These are phyloP conservation scores for Jaltomata sinuosa DNA, from an alignment of 257 asterid genomes.

Conservation along the genomic window DNA sequence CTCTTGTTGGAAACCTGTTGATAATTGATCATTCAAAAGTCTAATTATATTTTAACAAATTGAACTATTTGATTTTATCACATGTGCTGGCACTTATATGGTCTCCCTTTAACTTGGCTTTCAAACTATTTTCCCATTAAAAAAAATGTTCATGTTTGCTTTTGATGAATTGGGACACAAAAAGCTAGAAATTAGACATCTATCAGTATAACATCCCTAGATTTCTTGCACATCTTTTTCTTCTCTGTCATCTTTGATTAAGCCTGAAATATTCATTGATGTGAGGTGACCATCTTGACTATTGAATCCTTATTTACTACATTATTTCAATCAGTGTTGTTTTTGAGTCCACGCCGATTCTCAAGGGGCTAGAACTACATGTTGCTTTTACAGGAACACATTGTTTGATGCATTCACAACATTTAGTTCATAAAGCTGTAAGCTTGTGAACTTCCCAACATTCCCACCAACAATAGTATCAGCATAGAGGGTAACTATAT, in stretches of 20 bases:
- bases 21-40: neutral
- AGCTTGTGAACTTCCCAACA: neutral
- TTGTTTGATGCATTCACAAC: neutral
- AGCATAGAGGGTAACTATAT: neutral
- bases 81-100: neutral
- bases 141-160: neutral
- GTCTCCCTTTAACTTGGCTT: neutral
- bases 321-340: neutral
- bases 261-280: neutral
- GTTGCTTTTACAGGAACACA: neutral
- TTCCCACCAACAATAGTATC: neutral
- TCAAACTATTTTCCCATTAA: neutral
- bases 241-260: neutral
- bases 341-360: neutral
- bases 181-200: neutral
- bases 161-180: neutral
- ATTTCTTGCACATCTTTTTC: neutral
- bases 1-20: constrained; percentile 26
- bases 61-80: neutral
- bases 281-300: neutral
- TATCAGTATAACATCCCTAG: neutral
- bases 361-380: neutral
- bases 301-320: neutral
- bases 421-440: neutral
- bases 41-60: neutral